Evolutionary conservation across 164 flowering plant genomes (phyloP).

Genomic region (Cinnamomum chago): DNA sequence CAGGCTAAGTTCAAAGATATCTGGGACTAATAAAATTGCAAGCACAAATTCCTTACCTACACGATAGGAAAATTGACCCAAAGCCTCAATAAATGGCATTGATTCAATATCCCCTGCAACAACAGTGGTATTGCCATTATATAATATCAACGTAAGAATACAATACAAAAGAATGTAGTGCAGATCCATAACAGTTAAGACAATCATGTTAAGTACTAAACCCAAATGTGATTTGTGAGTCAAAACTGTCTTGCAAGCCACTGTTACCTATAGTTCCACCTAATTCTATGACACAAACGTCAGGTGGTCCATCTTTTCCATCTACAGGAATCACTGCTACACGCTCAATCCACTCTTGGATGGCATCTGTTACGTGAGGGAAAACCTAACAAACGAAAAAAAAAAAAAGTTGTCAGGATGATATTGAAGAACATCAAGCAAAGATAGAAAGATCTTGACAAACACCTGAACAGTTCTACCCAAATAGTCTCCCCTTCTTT

Average conservation of each 20-base stretch:
- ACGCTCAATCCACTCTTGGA: conserved; percentile 95
- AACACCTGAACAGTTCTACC: conserved; percentile 97
- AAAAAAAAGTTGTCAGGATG: not conserved
- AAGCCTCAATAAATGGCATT: conserved; percentile 90
- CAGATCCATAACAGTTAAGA: not conserved
- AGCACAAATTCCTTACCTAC: conserved; percentile 47
- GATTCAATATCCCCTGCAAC: conserved; percentile 93
- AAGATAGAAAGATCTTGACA: not conserved
- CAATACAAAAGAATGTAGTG: not conserved
- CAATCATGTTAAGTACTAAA: not conserved
- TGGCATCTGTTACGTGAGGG: conserved; percentile 92
- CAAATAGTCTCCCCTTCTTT: conserved; percentile 92
- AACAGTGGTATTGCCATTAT: not conserved
- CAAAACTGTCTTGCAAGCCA: not conserved
- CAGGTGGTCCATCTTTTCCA: conserved; percentile 88
- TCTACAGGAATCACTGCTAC: conserved; percentile 85
- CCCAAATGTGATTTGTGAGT: not conserved
- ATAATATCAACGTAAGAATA: not conserved
- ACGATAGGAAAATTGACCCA: conserved; percentile 88
- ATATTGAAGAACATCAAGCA: not conserved
- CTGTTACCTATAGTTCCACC: conserved; percentile 90
- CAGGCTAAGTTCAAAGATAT: not conserved
- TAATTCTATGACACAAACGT: conserved; percentile 93
- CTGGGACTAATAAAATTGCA: not conserved
- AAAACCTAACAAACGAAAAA: conserved; percentile 49